Conservation (phyloP, 73 alveolate genomes). For the Paramecium tetraurelia region DNA sequence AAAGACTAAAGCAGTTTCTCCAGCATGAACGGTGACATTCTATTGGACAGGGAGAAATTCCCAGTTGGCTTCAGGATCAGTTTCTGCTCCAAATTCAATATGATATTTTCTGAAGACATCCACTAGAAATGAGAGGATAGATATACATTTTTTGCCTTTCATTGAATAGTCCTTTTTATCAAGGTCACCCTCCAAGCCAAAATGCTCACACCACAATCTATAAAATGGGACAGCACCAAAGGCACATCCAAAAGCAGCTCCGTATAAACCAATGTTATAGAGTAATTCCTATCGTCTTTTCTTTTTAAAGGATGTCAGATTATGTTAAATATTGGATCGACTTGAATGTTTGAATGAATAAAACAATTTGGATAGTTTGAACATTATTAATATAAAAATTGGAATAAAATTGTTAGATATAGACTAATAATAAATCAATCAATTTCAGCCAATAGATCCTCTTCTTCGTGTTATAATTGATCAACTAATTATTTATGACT, state of each 20-base stretch:
- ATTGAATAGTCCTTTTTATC: constrained; percentile 61
- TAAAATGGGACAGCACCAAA: constrained; percentile 63
- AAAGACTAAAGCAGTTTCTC: constrained; percentile 83
- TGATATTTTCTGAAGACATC: constrained; percentile 72
- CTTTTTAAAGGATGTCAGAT: background rate
- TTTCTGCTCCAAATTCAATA: constrained; percentile 70
- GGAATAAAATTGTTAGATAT: background rate
- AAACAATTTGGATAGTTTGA: background rate
- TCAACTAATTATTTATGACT: constrained; percentile 44
- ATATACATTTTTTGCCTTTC: constrained; percentile 57
- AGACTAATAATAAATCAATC: constrained; percentile 60
- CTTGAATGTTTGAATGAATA: constrained; percentile 2
- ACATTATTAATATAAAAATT: background rate
- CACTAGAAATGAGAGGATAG: background rate
- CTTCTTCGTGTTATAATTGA: constrained; percentile 58
- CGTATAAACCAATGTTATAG: constrained; percentile 55
- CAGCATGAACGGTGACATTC: constrained; percentile 76
- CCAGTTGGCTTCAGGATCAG: constrained; percentile 83
- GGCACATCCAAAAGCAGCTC: constrained; percentile 56
- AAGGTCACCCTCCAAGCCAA: constrained; percentile 51
- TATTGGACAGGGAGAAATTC: constrained; percentile 71
- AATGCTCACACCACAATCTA: constrained; percentile 60
- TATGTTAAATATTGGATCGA: background rate
- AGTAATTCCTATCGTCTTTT: constrained; percentile 46
- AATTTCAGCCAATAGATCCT: constrained; percentile 77